A percentile compares a stretch with the other conserved stretches of the same genome.
These are phyloP conservation scores for Bretziella fagacearum DNA, from an alignment of 2,329 filamentous ascomycete species.

Conservation along the genomic window DNA sequence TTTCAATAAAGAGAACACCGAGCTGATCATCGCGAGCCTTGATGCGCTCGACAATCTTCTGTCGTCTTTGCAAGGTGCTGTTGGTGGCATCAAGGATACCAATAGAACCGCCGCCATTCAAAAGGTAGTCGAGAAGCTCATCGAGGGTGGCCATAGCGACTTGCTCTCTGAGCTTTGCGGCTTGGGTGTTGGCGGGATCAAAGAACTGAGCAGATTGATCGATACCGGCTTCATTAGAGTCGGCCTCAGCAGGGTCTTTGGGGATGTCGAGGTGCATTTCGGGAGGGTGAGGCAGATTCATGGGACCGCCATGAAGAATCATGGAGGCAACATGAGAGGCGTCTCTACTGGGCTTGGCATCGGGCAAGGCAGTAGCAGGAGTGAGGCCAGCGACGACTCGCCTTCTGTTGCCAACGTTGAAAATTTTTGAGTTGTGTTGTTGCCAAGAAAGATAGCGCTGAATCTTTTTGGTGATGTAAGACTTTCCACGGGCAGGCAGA, in stretches of 20 bases:
- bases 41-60: slow-evolving; percentile 69
- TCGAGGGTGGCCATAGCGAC: slow-evolving; percentile 85
- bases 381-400: slow-evolving; percentile 54
- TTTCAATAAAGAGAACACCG: slow-evolving; percentile 89
- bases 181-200: slow-evolving; percentile 71
- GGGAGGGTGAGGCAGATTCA: slow-evolving; percentile 21
- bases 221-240: slow-evolving; percentile 22
- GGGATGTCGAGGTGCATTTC: slow-evolving; percentile 12
- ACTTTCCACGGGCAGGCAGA: slow-evolving; percentile 85
- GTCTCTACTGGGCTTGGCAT: slow-evolving; percentile 24
- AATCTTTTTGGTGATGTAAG: slow-evolving; percentile 97
- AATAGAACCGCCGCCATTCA: slow-evolving; percentile 67
- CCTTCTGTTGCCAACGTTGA: slow-evolving; percentile 89
- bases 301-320: slow-evolving; percentile 35
- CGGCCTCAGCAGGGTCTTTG: neutral
- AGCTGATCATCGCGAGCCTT: slow-evolving; percentile 69
- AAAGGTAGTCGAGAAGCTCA: slow-evolving; percentile 77
- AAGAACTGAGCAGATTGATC: slow-evolving; percentile 92
- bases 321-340: slow-evolving; percentile 39
- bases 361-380: slow-evolving; percentile 17
- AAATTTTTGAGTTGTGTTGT: slow-evolving; percentile 87
- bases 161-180: slow-evolving; percentile 71
- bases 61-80: slow-evolving; percentile 73
- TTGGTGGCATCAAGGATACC: slow-evolving; percentile 97
- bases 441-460: slow-evolving; percentile 92